Percentiles rank a stretch among this genome's conserved stretches.
These are phyloP conservation scores for Hyparrhenia diplandra DNA, from an alignment of 176 grass and related monocot species.

Conservation along the genomic window DNA sequence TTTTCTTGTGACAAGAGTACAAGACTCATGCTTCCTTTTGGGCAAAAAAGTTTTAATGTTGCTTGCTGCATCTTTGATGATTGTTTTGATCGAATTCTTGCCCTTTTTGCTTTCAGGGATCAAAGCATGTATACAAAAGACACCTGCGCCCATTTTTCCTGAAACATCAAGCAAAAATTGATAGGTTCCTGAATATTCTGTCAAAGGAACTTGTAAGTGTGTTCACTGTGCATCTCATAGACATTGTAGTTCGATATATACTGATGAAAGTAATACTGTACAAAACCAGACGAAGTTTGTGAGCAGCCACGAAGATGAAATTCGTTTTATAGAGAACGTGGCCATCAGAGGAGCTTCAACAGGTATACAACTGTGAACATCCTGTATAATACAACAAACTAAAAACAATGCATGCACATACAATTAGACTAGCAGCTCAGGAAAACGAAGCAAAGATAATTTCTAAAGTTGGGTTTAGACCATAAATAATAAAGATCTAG, in stretches of 20 bases:
- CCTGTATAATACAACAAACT: not conserved
- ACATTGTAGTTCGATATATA: conserved; percentile 8
- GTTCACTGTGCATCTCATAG: not conserved
- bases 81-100: not conserved
- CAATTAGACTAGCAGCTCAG: not conserved
- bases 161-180: conserved; percentile 85
- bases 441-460: not conserved
- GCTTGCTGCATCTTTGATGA: not conserved
- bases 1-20: not conserved
- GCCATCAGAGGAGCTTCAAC: conserved; percentile 58
- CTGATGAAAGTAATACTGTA: conserved; percentile 17
- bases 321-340: conserved; percentile 61
- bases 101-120: conserved; percentile 53
- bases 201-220: conserved; percentile 79
- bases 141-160: conserved; percentile 70
- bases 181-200: conserved; percentile 63
- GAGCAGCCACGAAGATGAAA: conserved; percentile 78
- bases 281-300: conserved; percentile 80
- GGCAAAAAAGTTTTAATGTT: not conserved
- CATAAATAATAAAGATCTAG: conserved; percentile 1
- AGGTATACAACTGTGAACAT: conserved; percentile 46
- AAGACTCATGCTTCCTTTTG: conserved; percentile 7
- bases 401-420: conserved; percentile 2
- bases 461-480: not conserved
- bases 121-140: conserved; percentile 78